Base-by-base conservation (phyloP, 2,329 filamentous ascomycete species). In the Penicillium polonicum region DNA sequence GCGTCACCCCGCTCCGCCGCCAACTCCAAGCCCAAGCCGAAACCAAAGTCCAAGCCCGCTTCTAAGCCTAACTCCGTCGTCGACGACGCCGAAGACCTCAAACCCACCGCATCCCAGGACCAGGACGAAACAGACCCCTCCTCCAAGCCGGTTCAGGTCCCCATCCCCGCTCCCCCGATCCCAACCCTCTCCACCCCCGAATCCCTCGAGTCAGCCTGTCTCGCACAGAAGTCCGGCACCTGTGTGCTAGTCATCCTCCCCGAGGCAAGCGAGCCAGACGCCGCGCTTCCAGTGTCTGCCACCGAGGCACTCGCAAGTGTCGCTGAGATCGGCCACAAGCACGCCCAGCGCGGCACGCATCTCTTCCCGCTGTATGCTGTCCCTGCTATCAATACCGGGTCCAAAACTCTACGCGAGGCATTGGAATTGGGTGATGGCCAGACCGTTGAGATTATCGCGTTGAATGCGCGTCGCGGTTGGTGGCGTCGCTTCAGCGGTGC, bases 401-500 rank as follows among this genome's bases (percentile, higher is more conserved):
- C 83, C 0, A 73, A 78, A 1, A 72, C 74, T 5, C 73, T 93
- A 5, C 79, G 86, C 55, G 76, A 81, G 41, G 78, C 81, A n/a
- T 83, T 97, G 19, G 83, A 80, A 0, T 80, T 97, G 23, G 73
- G 76, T 2, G 70, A 76, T 0, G 78, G 79, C 1, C 78, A 85
- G 7, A 43, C 57, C 1, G 78, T 91, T 17, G 87, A 92, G 70
- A 76, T 97, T 44, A 80, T 97, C 54, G 92, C 92, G 17, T 74
- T 96, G 58, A 97, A 97, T 74, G 89, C 85, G 33, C 91, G 92
- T 68, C 86, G 92, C 53, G 83, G 84, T 42, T 99, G 94, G 94
- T 95, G 88, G 85, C 88, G 89, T 68, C 84, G 83, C 57, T 94
- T 90, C 72, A 78, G 84, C 48, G 73, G 76, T 9, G 72, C 76